phyloP scores from a whole-genome alignment of 345 rosid species.

The Aquilaria sinensis region DNA sequence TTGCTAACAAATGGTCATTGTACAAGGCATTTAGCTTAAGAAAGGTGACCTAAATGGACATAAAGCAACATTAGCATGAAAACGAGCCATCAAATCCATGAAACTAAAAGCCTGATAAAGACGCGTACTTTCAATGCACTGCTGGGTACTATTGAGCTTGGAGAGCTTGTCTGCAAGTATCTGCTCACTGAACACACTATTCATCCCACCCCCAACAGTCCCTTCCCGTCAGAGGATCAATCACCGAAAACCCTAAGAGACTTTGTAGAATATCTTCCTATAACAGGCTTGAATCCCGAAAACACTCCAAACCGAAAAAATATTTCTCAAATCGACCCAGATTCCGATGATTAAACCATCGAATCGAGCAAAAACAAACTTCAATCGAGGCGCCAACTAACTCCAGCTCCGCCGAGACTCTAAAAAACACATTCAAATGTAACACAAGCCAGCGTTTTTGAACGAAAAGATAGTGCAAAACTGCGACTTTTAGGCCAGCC shows the following conservation, averaged over 20 bases:
- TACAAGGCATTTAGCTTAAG: too few species aligned
- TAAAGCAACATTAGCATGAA: too few species aligned
- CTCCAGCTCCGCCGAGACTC: too few species aligned
- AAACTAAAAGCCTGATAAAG: neutral
- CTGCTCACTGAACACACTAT: constrained; percentile 87
- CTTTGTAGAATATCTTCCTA: neutral
- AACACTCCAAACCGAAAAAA: neutral
- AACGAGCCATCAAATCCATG: too few species aligned
- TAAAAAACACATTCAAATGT: too few species aligned
- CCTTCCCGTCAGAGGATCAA: neutral
- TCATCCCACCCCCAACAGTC: constrained; percentile 51
- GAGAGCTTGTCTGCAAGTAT: constrained; percentile 95
- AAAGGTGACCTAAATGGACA: too few species aligned
- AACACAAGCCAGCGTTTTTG: too few species aligned
- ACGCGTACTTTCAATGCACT: constrained; percentile 94
- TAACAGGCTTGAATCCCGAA: neutral
- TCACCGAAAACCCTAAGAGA: constrained; percentile 2
- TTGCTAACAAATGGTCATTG: too few species aligned
- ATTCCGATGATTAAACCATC: constrained; percentile 14
- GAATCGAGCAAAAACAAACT: neutral
- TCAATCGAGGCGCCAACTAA: neutral
- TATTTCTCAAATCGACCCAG: constrained; percentile 11
- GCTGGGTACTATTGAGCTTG: constrained; percentile 96
- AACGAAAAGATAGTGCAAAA: too few species aligned
- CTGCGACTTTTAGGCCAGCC: too few species aligned